Evolutionary conservation across 2,329 filamentous ascomycete species (phyloP).

Genomic region (Amphichorda felina): DNA sequence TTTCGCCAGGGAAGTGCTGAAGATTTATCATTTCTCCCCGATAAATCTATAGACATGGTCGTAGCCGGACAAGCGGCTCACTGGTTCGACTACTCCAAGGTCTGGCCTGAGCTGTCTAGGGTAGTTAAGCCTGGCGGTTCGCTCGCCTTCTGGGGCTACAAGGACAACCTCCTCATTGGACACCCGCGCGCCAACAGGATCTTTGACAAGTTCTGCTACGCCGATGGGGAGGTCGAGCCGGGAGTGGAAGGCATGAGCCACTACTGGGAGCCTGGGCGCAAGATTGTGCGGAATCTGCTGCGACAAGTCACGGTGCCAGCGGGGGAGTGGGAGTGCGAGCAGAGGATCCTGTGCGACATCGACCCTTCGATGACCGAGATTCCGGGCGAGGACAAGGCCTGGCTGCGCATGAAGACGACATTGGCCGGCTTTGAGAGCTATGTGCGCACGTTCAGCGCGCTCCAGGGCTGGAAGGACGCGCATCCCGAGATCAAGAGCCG

Average conservation of each 20-base stretch:
- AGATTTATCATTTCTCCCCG: constrained; percentile 34
- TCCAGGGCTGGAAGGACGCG: constrained; percentile 43
- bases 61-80: constrained; percentile 47
- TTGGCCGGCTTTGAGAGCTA: constrained; percentile 50
- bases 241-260: constrained; percentile 37
- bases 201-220: constrained; percentile 44
- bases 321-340: constrained; percentile 37
- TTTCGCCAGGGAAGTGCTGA: constrained; percentile 42
- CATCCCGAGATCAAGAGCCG: constrained; percentile 36
- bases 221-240: constrained; percentile 27
- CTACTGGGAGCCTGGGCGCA: constrained; percentile 51
- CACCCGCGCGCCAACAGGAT: constrained; percentile 37
- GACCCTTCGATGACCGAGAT: constrained; percentile 22
- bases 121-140: constrained; percentile 43
- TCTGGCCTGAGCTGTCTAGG: constrained; percentile 43
- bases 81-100: constrained; percentile 48
- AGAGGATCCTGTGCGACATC: constrained; percentile 45
- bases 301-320: constrained; percentile 38
- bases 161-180: constrained; percentile 47
- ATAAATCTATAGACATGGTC: constrained; percentile 37
- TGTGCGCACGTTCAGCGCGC: constrained; percentile 47
- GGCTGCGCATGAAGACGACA: constrained; percentile 41
- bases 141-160: constrained; percentile 54
- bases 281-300: constrained; percentile 38
- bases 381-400: constrained; percentile 20